Base-by-base conservation (phyloP, 768 basidiomycete species). In the Macrocybe gigantea region DNA sequence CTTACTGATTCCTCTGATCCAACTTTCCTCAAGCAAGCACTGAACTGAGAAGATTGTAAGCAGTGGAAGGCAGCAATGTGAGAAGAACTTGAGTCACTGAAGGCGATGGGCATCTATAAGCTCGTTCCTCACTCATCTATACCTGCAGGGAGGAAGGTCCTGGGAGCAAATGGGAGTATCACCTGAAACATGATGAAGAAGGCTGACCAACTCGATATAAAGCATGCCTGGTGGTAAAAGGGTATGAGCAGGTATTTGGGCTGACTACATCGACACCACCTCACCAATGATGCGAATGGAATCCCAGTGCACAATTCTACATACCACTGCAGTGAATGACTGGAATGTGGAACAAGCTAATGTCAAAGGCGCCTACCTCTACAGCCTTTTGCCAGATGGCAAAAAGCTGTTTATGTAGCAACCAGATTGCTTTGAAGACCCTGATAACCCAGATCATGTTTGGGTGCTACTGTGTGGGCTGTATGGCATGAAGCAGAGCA, bases 121-220 rank as follows among this genome's bases (percentile, higher is more conserved):
- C 48, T 67, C 0, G 53, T 66, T 0, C 58, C 61, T 0, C 45
- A 48, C 0, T 52, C 56, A 0, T 22, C 52, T 0, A 50, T 62
- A 0, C 50, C 63, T 1, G 49, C 46, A 0, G 56, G 56, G 2
- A 41, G 45, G 6, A 71, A 70, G 14, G 32, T 69, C 10, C n/a
- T 77, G 12, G 65, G 67, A 2, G 60, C 39, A 61, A 65, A 12
- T 77, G 71, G 70, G 71, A 77, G 4, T 78, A 66, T 52, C 53
- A 53, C 12, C 50, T 62, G 31, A 79, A 80, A 53, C 45, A 56
- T 29, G 67, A 74, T 47, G 51, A 59, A 0, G 38, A 54, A 0
- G 71, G 74, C 9, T 40, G 53, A 0, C 58, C 74, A 29, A 45
- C 52, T 1, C 52, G 60, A 4, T 68, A 69, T 64, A 77, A 54